Evolutionary conservation across 225 moss, liverwort and hornwort species (phyloP).

Genomic region (Marchantia paleacea): DNA sequence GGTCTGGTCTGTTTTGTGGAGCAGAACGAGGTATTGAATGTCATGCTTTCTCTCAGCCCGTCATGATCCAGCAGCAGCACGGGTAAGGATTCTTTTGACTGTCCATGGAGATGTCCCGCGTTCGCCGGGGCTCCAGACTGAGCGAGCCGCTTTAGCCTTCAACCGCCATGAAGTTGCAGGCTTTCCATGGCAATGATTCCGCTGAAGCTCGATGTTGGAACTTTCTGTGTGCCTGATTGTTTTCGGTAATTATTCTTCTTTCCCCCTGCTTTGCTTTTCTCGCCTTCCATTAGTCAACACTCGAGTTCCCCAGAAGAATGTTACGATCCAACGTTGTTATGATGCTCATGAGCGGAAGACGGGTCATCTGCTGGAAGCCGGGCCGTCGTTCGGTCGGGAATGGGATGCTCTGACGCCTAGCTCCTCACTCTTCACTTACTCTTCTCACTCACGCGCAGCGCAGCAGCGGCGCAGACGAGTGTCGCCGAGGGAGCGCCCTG

Average conservation of each 20-base stretch:
- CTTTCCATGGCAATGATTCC: background rate
- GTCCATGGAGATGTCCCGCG: background rate
- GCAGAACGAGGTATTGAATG: background rate
- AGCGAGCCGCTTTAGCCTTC: background rate
- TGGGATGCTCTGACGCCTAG: background rate
- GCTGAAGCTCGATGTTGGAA: background rate
- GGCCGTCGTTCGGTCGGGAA: background rate
- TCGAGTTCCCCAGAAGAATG: background rate
- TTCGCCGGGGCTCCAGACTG: background rate
- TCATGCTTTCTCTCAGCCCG: too few relatives aligned
- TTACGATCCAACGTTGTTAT: background rate
- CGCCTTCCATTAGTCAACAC: background rate
- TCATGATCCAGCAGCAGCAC: too few relatives aligned
- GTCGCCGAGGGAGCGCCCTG: background rate
- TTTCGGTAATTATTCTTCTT: conserved; percentile 1
- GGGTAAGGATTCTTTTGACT: background rate
- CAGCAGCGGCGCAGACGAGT: background rate
- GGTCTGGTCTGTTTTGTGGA: background rate
- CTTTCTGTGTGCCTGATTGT: background rate
- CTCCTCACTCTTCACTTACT: background rate
- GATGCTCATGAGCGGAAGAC: background rate
- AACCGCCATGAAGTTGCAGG: background rate
- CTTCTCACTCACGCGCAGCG: background rate
- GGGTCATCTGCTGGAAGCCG: background rate
- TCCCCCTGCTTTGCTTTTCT: background rate